phyloP scores from a whole-genome alignment of 805 yeast species.

The Ogataea salicorniae region DNA sequence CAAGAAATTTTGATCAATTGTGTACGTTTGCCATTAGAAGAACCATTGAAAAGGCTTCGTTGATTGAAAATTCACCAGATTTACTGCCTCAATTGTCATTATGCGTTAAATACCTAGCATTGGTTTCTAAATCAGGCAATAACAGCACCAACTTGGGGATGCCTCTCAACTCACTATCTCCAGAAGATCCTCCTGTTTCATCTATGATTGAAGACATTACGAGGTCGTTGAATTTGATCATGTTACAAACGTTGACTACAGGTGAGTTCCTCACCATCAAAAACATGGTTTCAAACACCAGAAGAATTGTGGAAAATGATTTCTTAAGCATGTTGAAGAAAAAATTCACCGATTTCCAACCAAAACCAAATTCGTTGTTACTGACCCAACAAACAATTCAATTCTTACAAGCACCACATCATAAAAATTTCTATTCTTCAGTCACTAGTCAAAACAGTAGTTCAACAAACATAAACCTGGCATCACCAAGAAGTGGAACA shows the following conservation, averaged over 20 bases:
- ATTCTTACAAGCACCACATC: conserved; percentile 13
- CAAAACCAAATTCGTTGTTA: conserved; percentile 29
- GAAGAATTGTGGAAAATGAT: conserved; percentile 58
- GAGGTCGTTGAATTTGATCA: conserved; percentile 61
- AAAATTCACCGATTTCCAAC: conserved; percentile 41
- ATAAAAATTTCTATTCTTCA: conserved; percentile 5
- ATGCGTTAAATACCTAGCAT: conserved; percentile 23
- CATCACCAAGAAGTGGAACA: conserved; percentile 28
- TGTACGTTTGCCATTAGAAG: conserved; percentile 64
- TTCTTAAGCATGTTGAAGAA: conserved; percentile 51
- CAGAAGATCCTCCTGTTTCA: conserved; percentile 64
- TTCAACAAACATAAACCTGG: conserved; percentile 17
- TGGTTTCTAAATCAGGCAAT: conserved; percentile 15
- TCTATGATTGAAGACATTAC: conserved; percentile 85
- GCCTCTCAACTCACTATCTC: conserved; percentile 27
- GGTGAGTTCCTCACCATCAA: conserved; percentile 59
- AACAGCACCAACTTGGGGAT: conserved; percentile 6
- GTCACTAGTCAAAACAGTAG: conserved; percentile 16
- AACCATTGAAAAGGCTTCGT: conserved; percentile 76
- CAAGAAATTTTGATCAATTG: conserved; percentile 61
- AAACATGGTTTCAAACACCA: conserved; percentile 49
- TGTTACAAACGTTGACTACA: conserved; percentile 63
- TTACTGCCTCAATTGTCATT: conserved; percentile 31
- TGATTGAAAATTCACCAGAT: conserved; percentile 74
- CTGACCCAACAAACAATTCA: conserved; percentile 20